Evolutionary conservation across 148 eudicot species (phyloP).

Genomic region (Simmondsia chinensis): DNA sequence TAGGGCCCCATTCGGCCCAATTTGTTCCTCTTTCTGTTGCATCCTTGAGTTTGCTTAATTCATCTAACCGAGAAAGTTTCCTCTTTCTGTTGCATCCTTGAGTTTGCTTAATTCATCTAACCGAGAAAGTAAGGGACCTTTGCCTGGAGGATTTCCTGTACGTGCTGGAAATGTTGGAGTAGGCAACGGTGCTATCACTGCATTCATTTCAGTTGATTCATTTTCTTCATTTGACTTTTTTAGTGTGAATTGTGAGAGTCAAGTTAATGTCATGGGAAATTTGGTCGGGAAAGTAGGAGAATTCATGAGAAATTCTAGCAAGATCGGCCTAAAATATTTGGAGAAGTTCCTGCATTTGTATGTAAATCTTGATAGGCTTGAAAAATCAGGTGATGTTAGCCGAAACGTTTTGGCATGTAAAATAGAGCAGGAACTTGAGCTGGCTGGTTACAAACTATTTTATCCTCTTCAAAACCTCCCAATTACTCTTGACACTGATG

Average conservation of each 20-base stretch:
- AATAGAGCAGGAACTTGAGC: slow-evolving; percentile 20
- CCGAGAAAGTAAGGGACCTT: slow-evolving; percentile 2
- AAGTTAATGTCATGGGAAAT: slow-evolving; percentile 3
- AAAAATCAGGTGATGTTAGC: slow-evolving; percentile 6
- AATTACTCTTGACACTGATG: slow-evolving; percentile 10
- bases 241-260: neutral
- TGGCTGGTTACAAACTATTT: slow-evolving; percentile 24
- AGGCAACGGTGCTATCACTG: neutral
- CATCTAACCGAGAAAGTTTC: neutral
- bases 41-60: slow-evolving; percentile 5
- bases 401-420: slow-evolving; percentile 20
- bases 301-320: slow-evolving; percentile 12
- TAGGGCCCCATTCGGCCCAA: slow-evolving; percentile 8
- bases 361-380: slow-evolving; percentile 2
- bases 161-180: slow-evolving; percentile 5
- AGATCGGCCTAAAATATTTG: slow-evolving; percentile 10
- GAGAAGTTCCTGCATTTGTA: slow-evolving; percentile 17
- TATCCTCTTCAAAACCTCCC: slow-evolving; percentile 10
- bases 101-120: neutral
- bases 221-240: neutral
- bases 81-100: slow-evolving; percentile 2
- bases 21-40: neutral
- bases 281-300: slow-evolving; percentile 17
- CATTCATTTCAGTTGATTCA: neutral
- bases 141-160: neutral